phyloP scores from a whole-genome alignment of 805 yeast genomes.

The Cephaloascus fragrans region DNA sequence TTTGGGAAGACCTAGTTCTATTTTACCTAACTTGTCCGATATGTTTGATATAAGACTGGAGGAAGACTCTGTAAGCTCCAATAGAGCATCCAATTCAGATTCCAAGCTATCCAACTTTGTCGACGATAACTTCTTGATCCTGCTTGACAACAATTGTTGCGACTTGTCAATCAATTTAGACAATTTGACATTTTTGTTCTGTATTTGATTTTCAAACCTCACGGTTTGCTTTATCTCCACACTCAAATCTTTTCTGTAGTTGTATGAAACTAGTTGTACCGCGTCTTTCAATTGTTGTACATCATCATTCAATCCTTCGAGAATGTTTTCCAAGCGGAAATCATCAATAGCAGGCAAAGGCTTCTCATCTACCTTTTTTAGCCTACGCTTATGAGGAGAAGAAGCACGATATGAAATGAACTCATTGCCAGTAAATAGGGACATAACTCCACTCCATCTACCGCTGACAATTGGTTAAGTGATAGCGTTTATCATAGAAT shows the following conservation, averaged over 20 bases:
- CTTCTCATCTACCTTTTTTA: conserved; percentile 4
- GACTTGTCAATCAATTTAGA: conserved; percentile 1
- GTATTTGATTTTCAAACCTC: conserved; percentile 11
- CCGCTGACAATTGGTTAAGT: no score
- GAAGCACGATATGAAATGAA: no score
- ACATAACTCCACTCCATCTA: no score
- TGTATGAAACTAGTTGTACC: conserved; percentile 8
- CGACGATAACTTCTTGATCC: conserved; percentile 4
- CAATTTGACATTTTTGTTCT: not conserved
- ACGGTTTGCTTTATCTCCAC: conserved; percentile 12
- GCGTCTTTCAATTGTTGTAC: conserved; percentile 10
- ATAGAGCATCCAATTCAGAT: conserved; percentile 2
- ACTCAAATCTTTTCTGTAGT: conserved; percentile 16
- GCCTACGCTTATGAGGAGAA: not conserved
- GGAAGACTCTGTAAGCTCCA: conserved; percentile 3
- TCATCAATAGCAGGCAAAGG: conserved; percentile 11
- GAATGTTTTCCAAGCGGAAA: conserved; percentile 3
- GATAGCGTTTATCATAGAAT: no score
- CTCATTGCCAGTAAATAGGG: no score
- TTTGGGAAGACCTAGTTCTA: conserved; percentile 24
- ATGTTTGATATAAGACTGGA: conserved; percentile 6
- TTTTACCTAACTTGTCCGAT: conserved; percentile 12
- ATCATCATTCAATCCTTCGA: conserved; percentile 4
- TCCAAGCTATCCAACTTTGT: conserved; percentile 6
- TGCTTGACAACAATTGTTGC: conserved; percentile 1